Evolutionary conservation across 1,284 basidiomycete genomes (phyloP).

Genomic region (Ceratobasidium sp.): DNA sequence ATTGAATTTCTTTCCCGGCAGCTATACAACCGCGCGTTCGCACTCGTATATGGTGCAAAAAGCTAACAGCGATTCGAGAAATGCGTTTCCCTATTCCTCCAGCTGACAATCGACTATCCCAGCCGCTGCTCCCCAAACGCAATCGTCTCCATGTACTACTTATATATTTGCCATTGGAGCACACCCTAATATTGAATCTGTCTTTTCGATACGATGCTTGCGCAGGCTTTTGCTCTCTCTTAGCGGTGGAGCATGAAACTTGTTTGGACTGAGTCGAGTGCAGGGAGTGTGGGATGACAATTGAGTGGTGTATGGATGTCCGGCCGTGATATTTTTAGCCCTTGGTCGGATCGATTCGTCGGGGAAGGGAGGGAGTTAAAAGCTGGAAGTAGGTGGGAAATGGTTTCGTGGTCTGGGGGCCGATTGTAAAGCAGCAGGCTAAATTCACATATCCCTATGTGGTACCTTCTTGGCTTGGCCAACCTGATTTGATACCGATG

Average conservation of each 20-base stretch:
- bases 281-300: too few species aligned
- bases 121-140: background rate
- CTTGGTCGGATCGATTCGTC: slow-evolving; percentile 9
- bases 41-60: too few species aligned
- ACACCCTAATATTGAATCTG: background rate
- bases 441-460: slow-evolving; percentile 8
- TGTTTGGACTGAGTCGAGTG: background rate
- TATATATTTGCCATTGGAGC: background rate
- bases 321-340: background rate
- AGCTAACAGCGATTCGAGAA: background rate
- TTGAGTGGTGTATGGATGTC: slow-evolving; percentile 16
- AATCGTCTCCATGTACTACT: background rate
- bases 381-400: background rate
- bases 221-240: background rate
- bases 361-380: background rate
- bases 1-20: background rate
- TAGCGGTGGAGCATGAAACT: background rate
- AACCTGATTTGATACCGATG: too few species aligned
- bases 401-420: background rate
- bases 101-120: background rate
- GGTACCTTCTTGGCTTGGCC: background rate
- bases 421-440: background rate
- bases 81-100: background rate
- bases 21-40: background rate
- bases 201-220: background rate